A percentile compares a stretch with the other conserved stretches of the same genome.
Conservation (phyloP, 495 filamentous ascomycete species). For the Friedmanniomyces endolithicus region DNA sequence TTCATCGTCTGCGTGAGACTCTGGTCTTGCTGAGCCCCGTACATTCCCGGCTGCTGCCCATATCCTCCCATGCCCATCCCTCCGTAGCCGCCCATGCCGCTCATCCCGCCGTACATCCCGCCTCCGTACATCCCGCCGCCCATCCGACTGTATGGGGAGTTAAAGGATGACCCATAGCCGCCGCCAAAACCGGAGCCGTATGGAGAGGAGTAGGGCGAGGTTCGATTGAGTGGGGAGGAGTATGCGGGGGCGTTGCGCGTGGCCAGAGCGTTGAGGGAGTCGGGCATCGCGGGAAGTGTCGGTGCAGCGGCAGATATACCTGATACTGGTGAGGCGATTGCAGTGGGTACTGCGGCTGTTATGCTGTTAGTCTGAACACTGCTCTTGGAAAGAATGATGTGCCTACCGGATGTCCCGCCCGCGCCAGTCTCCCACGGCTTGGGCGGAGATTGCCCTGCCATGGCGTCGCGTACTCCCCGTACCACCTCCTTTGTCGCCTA, state of each 20-base stretch:
- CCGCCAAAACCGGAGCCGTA: constrained; percentile 8
- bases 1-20: constrained; percentile 83
- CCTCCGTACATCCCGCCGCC: constrained; percentile 47
- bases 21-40: constrained; percentile 72
- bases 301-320: constrained; percentile 41
- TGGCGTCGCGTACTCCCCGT: not conserved
- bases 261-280: constrained; percentile 60
- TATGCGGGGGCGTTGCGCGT: constrained; percentile 66
- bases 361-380: constrained; percentile 23
- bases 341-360: constrained; percentile 34
- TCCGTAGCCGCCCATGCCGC: constrained; percentile 31
- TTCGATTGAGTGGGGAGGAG: constrained; percentile 19
- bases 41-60: constrained; percentile 39
- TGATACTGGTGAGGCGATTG: constrained; percentile 29
- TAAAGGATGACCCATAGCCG: constrained; percentile 39
- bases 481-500: too few relatives aligned
- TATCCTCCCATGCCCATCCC: constrained; percentile 25
- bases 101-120: constrained; percentile 52
- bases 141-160: constrained; percentile 55
- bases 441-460: not conserved
- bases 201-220: constrained; percentile 18
- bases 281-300: constrained; percentile 67
- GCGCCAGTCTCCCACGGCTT: constrained; percentile 73
- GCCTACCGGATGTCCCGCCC: constrained; percentile 34
- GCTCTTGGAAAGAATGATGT: not conserved